These are phyloP conservation scores for Penicillium pancosmium DNA, from an alignment of 495 filamentous ascomycete species.

Conservation along the genomic window DNA sequence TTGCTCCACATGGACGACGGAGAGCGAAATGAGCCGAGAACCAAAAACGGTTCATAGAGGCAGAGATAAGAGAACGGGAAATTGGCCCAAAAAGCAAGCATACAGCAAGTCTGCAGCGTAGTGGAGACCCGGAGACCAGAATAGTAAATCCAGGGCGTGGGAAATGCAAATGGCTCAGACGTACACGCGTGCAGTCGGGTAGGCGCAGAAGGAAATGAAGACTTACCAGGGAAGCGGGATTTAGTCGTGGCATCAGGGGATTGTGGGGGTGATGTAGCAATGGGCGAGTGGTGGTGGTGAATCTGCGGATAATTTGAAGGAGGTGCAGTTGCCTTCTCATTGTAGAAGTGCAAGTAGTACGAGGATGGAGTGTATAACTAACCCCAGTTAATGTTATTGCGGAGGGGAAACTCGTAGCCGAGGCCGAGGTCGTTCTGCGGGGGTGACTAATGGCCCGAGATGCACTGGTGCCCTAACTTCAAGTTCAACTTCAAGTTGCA, in stretches of 20 bases:
- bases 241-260: slow-evolving; percentile 38
- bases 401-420: neutral
- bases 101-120: neutral
- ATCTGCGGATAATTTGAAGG: slow-evolving; percentile 10
- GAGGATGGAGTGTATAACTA: too few species aligned
- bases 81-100: slow-evolving; percentile 2
- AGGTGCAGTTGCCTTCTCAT: slow-evolving; percentile 14
- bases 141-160: neutral
- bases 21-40: neutral
- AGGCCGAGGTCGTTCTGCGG: neutral
- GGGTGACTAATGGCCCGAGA: neutral
- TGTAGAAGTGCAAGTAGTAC: neutral
- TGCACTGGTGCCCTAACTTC: too few species aligned
- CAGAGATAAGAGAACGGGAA: slow-evolving; percentile 1
- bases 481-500: too few species aligned
- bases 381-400: neutral
- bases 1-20: too few species aligned
- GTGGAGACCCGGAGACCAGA: neutral
- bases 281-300: slow-evolving; percentile 4
- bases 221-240: slow-evolving; percentile 37
- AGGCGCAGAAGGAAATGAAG: slow-evolving; percentile 13
- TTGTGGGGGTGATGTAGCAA: neutral
- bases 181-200: slow-evolving; percentile 7
- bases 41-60: neutral
- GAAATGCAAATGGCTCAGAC: neutral